These are phyloP conservation scores for Wickerhamiella spandovensis DNA, from an alignment of 805 yeast genomes.

Conservation along the genomic window DNA sequence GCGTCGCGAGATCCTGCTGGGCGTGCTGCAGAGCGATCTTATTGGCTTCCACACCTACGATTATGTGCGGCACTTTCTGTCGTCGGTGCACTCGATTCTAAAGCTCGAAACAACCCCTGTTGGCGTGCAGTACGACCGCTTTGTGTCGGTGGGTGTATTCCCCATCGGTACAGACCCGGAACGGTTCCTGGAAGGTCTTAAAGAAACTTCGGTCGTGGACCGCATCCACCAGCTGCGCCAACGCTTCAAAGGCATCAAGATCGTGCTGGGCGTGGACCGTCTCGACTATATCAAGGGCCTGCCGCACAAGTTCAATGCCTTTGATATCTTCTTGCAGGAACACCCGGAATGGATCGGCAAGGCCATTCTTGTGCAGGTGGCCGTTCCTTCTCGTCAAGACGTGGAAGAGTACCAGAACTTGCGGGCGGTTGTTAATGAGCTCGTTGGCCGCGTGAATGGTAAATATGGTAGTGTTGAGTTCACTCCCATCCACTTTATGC, in stretches of 20 bases:
- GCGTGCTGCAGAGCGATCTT: slow-evolving; percentile 86
- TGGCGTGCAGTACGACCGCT: slow-evolving; percentile 70
- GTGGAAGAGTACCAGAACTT: slow-evolving; percentile 94
- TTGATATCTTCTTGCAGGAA: slow-evolving; percentile 79
- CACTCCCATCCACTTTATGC: slow-evolving; percentile 95
- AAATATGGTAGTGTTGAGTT: slow-evolving; percentile 93
- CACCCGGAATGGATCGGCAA: slow-evolving; percentile 99
- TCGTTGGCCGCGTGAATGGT: slow-evolving; percentile 94
- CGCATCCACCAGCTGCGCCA: slow-evolving; percentile 52
- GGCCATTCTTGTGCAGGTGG: slow-evolving; percentile 88
- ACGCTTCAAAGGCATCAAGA: slow-evolving; percentile 62
- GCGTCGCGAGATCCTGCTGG: slow-evolving; percentile 77
- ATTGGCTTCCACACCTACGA: slow-evolving; percentile 99
- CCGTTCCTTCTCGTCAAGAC: slow-evolving; percentile 95
- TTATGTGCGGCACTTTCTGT: slow-evolving; percentile 89
- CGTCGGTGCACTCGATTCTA: slow-evolving; percentile 75
- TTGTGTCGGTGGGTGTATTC: slow-evolving; percentile 84
- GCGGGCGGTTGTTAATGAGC: slow-evolving; percentile 87
- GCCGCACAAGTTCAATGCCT: slow-evolving; percentile 92
- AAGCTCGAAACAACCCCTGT: slow-evolving; percentile 78
- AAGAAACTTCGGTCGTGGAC: slow-evolving; percentile 44
- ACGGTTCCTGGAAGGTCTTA: slow-evolving; percentile 69
- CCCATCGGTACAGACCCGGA: slow-evolving; percentile 99
- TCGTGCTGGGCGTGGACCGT: slow-evolving; percentile 94
- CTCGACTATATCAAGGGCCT: slow-evolving; percentile 96